Percentiles rank a stretch among this genome's conserved stretches.
These are phyloP conservation scores for Cladobotryum protrusum DNA, from an alignment of 2,329 filamentous ascomycete genomes.

Conservation along the genomic window DNA sequence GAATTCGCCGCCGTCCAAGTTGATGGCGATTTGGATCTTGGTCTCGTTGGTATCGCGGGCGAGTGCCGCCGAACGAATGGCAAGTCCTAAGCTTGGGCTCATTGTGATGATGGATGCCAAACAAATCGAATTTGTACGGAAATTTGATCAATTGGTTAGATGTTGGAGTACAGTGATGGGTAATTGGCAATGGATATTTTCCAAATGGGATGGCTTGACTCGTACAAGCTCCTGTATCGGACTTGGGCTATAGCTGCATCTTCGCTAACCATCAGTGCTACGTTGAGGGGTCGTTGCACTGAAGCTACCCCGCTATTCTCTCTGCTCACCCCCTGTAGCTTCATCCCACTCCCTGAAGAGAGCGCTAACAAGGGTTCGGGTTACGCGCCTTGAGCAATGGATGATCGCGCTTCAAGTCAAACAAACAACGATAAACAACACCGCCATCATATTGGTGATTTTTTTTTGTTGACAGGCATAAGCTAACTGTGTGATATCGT, in stretches of 20 bases:
- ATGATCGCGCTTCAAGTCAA: not conserved
- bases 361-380: not conserved
- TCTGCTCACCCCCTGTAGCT: constrained; percentile 19
- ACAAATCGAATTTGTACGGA: not conserved
- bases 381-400: constrained; percentile 2
- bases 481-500: not conserved
- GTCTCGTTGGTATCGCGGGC: constrained; percentile 96
- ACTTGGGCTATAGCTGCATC: not conserved
- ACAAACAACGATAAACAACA: not conserved
- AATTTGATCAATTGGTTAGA: not conserved
- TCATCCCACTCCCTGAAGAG: constrained; percentile 12
- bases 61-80: constrained; percentile 49
- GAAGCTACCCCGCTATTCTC: constrained; percentile 26
- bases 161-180: not conserved
- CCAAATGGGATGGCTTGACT: constrained; percentile 3
- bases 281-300: constrained; percentile 10
- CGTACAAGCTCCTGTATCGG: constrained; percentile 9
- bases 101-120: not conserved
- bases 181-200: not conserved
- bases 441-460: not conserved
- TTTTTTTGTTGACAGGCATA: not conserved
- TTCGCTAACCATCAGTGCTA: not conserved
- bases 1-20: constrained; percentile 83
- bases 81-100: not conserved
- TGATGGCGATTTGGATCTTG: constrained; percentile 87